A percentile compares a stretch with the other conserved stretches of the same genome.
These are phyloP conservation scores for Cyberlindnera amylophila DNA, from an alignment of 805 yeast species.

Conservation along the genomic window DNA sequence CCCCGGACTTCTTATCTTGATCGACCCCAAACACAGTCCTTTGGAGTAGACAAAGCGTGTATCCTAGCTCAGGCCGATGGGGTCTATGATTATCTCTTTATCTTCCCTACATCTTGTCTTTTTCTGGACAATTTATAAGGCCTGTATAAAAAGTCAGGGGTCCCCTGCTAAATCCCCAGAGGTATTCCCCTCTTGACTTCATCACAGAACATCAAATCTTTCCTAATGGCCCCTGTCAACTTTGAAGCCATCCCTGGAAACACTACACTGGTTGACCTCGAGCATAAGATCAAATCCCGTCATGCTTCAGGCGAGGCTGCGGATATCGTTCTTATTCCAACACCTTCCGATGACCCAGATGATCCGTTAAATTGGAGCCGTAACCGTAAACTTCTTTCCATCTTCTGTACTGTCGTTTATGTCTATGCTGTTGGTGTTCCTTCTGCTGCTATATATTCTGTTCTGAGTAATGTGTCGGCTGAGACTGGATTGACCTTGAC, in stretches of 20 bases:
- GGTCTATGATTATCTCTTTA: too few species aligned
- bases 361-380: conserved; percentile 66
- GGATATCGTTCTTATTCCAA: conserved; percentile 54
- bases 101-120: too few species aligned
- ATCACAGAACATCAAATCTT: background rate
- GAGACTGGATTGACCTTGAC: conserved; percentile 34
- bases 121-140: too few species aligned
- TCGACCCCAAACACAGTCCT: background rate
- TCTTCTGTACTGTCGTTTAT: conserved; percentile 42
- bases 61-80: too few species aligned
- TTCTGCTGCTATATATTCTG: conserved; percentile 45
- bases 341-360: conserved; percentile 63
- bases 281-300: conserved; percentile 30
- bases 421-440: conserved; percentile 43
- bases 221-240: conserved; percentile 15
- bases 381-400: conserved; percentile 42
- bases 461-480: conserved; percentile 34
- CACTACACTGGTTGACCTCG: conserved; percentile 45
- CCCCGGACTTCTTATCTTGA: background rate
- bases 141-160: too few species aligned
- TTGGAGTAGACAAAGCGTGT: too few species aligned
- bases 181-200: too few species aligned
- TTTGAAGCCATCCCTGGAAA: conserved; percentile 47
- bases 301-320: conserved; percentile 29
- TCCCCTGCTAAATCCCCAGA: too few species aligned